A percentile compares a stretch with the other conserved stretches of the same genome.
Evolutionary conservation across 140 eudicot species (phyloP).

Genomic region (Senecio squalidus): DNA sequence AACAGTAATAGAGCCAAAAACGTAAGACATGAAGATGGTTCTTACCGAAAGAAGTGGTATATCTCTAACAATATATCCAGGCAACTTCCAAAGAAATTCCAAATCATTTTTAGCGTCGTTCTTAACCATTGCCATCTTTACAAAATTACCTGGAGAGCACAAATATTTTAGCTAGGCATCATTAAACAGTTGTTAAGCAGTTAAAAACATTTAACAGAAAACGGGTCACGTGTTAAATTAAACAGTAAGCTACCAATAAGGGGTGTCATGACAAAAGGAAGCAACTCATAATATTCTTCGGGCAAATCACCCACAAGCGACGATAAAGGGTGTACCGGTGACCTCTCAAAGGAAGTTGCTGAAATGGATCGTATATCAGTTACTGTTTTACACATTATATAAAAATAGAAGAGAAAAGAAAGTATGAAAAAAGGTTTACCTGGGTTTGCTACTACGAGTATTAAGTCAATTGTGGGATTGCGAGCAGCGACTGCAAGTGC

Average conservation of each 20-base stretch:
- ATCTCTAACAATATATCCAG: slow-evolving; percentile 45
- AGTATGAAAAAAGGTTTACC: slow-evolving; percentile 28
- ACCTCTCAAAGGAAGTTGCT: slow-evolving; percentile 13
- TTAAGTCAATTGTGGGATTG: slow-evolving; percentile 67
- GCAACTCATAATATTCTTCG: background rate
- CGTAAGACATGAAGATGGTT: slow-evolving; percentile 5
- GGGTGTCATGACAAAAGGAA: slow-evolving; percentile 6
- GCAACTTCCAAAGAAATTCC: slow-evolving; percentile 36
- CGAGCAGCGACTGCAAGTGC: slow-evolving; percentile 91
- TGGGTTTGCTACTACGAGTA: slow-evolving; percentile 73
- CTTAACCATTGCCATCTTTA: slow-evolving; percentile 60
- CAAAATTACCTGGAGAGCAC: slow-evolving; percentile 63
- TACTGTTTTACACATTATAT: slow-evolving; percentile 24
- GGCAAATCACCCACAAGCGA: background rate
- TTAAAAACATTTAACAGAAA: no score
- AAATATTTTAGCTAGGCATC: no score
- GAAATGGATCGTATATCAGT: slow-evolving; percentile 23
- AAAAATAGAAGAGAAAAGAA: background rate
- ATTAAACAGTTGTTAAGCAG: no score
- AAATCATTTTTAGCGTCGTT: slow-evolving; percentile 22
- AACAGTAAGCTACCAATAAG: slow-evolving; percentile 1
- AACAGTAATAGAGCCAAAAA: no score
- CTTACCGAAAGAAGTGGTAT: slow-evolving; percentile 69
- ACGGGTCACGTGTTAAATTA: background rate
- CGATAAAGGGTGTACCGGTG: background rate